Evolutionary conservation across 306 rosid species (phyloP).

Genomic region (Pterocarpus macrocarpus): DNA sequence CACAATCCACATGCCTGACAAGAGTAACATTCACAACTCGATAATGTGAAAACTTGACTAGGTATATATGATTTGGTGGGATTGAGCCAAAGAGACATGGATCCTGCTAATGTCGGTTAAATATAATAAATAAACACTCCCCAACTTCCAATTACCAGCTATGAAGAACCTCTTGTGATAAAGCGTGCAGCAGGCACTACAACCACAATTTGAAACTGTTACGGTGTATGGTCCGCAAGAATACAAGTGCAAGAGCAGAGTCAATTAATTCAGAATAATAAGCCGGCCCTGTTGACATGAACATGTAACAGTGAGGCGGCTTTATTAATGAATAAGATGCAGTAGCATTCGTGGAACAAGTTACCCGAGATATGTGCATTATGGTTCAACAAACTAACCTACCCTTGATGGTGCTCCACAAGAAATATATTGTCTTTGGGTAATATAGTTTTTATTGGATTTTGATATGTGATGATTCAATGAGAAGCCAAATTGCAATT

Average conservation of each 20-base stretch:
- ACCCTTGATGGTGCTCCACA: conserved; percentile 38
- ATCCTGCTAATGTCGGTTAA: background rate
- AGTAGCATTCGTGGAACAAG: background rate
- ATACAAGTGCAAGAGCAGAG: background rate
- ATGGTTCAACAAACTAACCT: conserved; percentile 59
- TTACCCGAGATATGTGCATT: background rate
- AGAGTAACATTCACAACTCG: background rate
- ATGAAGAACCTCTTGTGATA: background rate
- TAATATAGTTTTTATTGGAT: background rate
- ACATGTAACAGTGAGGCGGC: background rate
- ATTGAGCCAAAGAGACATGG: background rate
- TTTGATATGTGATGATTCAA: background rate
- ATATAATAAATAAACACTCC: background rate
- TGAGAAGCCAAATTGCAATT: conserved; percentile 15
- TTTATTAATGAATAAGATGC: background rate
- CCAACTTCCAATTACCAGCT: background rate
- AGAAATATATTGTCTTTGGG: background rate
- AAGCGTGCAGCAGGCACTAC: background rate
- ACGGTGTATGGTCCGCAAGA: background rate
- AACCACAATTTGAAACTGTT: background rate
- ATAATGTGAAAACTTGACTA: background rate
- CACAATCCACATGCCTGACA: background rate
- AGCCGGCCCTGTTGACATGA: background rate
- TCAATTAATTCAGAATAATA: background rate
- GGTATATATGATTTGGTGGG: background rate